Evolutionary conservation across 2,329 filamentous ascomycete genomes (phyloP).

Genomic region (Venturia pyrina): DNA sequence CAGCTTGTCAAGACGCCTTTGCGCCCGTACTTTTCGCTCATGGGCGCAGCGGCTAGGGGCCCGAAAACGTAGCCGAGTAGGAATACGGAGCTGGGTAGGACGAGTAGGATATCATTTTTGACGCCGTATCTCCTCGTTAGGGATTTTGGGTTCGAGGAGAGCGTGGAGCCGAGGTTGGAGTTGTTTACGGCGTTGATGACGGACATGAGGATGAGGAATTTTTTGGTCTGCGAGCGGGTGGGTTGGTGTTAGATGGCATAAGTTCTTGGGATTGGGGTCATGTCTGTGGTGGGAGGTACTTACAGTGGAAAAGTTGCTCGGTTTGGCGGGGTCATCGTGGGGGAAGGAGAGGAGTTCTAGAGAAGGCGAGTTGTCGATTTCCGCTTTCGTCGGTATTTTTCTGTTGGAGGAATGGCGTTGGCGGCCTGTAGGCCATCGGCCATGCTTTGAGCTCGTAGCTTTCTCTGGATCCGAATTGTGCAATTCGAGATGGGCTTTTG

Average conservation of each 20-base stretch:
- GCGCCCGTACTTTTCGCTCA: conserved; percentile 63
- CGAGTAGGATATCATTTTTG: conserved; percentile 16
- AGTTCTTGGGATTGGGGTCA: too few relatives aligned
- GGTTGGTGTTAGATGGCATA: background rate
- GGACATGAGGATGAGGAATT: background rate
- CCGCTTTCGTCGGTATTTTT: background rate
- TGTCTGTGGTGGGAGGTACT: background rate
- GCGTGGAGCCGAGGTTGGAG: conserved; percentile 4
- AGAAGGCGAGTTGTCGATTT: background rate
- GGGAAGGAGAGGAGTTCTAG: background rate
- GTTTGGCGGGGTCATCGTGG: conserved; percentile 11
- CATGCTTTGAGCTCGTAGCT: background rate
- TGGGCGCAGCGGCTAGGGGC: conserved; percentile 60
- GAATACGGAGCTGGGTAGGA: conserved; percentile 18
- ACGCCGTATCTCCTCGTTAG: conserved; percentile 17
- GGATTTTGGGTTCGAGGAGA: conserved; percentile 4
- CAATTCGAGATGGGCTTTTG: too few relatives aligned
- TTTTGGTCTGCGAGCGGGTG: background rate
- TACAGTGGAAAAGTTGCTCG: conserved; percentile 8
- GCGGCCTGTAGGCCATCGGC: background rate
- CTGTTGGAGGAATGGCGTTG: background rate
- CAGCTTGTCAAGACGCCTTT: conserved; percentile 59
- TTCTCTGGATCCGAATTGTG: background rate
- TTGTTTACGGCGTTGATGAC: conserved; percentile 7
- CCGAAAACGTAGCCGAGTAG: conserved; percentile 50